Evolutionary conservation across 176 grass and related monocot species (phyloP), one percentile per base, ranked within the genome.

Genomic region (Paspalum notatum): DNA sequence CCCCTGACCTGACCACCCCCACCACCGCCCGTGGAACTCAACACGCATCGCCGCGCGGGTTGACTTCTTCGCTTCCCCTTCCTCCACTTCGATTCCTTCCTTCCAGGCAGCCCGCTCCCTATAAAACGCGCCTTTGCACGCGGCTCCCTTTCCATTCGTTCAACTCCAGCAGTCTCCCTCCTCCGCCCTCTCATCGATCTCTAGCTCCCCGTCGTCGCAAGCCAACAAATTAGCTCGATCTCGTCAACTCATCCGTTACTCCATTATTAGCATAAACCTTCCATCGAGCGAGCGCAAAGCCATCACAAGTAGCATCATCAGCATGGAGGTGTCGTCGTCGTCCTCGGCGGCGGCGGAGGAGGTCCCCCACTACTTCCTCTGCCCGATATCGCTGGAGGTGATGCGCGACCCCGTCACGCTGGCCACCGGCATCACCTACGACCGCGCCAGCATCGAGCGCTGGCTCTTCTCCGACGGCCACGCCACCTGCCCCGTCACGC

Each of bases 341-440:
- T 1, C 67, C n/a, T 11, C 85, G 71, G 13, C 68, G 41, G 27
- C 61, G 58, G 66, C 39, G 65, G 72, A 82, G 21, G 90, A 93
- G 79, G 87, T 99, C 80, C 96, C 92, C 4, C 71, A 83, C 6
- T 91, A 95, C 75, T 99, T 93, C 83, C 82, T 99, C 4, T 99
- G 96, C 66, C 96, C 93, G 2, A 91, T 99, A 60, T 99, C 96
- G 22, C 93, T 95, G 6, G 83, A 99, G 78, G 82, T 88, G 39
- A 99, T 95, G 96, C 72, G 79, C 7, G 96, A 99, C 73, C 93
- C 93, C 9, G 96, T 95, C 3, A 90, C 85, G 22, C 88, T 99
- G 8, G 54, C 86, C 58, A 95, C 93, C 21, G 93, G 96, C 82
- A 95, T 99, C 61, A 91, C 96, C 74, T 99, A 99, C 77, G 96